Evolutionary conservation across 2,329 filamentous ascomycete genomes (phyloP), one percentile per base, ranked within the genome.

Genomic region (Achaetomium macrosporum): DNA sequence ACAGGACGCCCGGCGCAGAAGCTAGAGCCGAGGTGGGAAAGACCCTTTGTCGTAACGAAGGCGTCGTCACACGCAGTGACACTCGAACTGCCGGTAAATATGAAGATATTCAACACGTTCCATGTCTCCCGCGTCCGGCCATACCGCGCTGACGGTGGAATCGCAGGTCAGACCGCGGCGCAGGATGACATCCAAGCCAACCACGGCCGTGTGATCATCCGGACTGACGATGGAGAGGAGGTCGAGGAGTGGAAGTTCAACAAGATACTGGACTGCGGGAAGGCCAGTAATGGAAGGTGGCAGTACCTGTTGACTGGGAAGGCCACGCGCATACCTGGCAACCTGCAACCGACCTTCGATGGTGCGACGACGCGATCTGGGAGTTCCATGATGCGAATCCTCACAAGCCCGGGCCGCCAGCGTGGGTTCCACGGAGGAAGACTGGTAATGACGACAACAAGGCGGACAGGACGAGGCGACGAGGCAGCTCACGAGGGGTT

Each of bases 51-150:
- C 36, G 31, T 46, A 9, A 46, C 9, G 2, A 46, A 46, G 30
- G 43, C 11, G 25, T 46, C n/a, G 7, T 37, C 25, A 37, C 37
- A 46, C 16, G n/a, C 11, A 36, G 43, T 46, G 8, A 46, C 16
- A 25, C 17, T 46, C 2, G 7, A 25, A 25, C 33, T 46, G 7
- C 43, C 11, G n/a, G 16, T 8, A 3, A 46, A 46, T 25, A 46
- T 46, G 37, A 20, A 46, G 30, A 46, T 46, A 16, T 46, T 36
- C 37, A 46, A 46, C 37, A 46, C 33, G 11, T 46, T 46, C 31
- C 25, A 46, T 33, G 33, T 46, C 3, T 36, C n/a, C 2, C 12
- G 13, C 8, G 31, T 46, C 3, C 9, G 11, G 5, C 43, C 25
- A 37, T 46, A 46, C 19, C 10, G 12, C 13, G 43, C 11, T 15